A percentile compares a stretch with the other conserved stretches of the same genome.
Conservation (phyloP, 345 rosid species). For the Lenwebbia sp. region DNA sequence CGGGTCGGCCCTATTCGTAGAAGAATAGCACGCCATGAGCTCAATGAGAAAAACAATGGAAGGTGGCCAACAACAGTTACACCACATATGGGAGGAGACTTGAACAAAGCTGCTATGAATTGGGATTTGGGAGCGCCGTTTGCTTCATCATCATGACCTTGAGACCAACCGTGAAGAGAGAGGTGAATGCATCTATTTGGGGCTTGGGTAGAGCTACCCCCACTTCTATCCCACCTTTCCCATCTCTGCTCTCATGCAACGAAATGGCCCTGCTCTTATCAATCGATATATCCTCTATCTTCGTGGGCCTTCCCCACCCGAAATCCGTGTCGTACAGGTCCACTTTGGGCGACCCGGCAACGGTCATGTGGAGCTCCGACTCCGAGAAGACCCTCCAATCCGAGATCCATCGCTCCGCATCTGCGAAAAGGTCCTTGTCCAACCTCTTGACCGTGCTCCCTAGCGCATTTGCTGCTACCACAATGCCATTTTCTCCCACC, state of each 20-base stretch:
- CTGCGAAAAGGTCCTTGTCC: constrained; percentile 10
- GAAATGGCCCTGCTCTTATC: constrained; percentile 12
- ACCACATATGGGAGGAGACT: background rate
- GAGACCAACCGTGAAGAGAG: background rate
- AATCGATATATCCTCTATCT: constrained; percentile 26
- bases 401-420: constrained; percentile 24
- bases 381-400: constrained; percentile 11
- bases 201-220: constrained; percentile 12
- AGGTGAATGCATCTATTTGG: constrained; percentile 10
- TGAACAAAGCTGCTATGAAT: background rate
- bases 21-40: background rate
- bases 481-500: constrained; percentile 15
- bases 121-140: background rate
- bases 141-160: background rate
- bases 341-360: constrained; percentile 32
- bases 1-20: background rate
- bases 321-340: constrained; percentile 23
- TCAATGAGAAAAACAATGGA: background rate
- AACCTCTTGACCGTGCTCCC: constrained; percentile 17
- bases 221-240: constrained; percentile 25
- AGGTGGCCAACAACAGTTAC: background rate
- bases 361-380: constrained; percentile 3
- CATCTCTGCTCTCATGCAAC: constrained; percentile 10
- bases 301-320: constrained; percentile 38
- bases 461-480: constrained; percentile 21